These are phyloP conservation scores for Eutypa lata DNA, from an alignment of 2,329 filamentous ascomycete genomes.

Conservation along the genomic window DNA sequence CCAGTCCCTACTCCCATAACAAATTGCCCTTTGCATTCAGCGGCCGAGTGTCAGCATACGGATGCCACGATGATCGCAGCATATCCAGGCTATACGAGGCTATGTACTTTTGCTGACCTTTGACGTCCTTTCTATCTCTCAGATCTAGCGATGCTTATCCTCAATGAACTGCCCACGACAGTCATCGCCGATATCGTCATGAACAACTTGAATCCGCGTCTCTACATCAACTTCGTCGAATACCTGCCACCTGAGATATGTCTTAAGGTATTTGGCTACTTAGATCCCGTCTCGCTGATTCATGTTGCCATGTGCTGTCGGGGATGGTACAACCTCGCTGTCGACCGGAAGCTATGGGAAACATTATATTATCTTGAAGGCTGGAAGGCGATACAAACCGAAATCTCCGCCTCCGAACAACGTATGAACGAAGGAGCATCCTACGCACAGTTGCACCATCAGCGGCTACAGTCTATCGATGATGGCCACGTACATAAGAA, in stretches of 20 bases:
- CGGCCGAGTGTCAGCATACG: no score
- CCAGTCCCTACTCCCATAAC: neutral
- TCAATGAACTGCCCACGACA: conserved; percentile 76
- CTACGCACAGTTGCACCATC: conserved; percentile 37
- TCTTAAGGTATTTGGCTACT: conserved; percentile 81
- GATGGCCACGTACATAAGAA: conserved; percentile 54
- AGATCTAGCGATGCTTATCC: conserved; percentile 79
- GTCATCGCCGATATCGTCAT: conserved; percentile 73
- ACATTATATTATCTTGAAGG: conserved; percentile 79
- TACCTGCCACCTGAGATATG: conserved; percentile 88
- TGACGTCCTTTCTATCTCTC: conserved; percentile 16
- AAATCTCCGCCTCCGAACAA: conserved; percentile 66
- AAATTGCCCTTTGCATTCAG: neutral
- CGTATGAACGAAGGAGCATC: conserved; percentile 46
- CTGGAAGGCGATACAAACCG: conserved; percentile 69
- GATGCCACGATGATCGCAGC: no score
- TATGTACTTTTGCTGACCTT: neutral
- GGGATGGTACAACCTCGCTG: conserved; percentile 75
- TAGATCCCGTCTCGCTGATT: conserved; percentile 78
- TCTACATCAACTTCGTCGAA: conserved; percentile 89
- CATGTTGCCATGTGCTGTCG: conserved; percentile 75
- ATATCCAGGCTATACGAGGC: neutral
- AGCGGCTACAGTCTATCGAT: conserved; percentile 40
- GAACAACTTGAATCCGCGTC: conserved; percentile 72
- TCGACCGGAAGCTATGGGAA: conserved; percentile 86